phyloP scores from a whole-genome alignment of 2,329 filamentous ascomycete genomes.

The Furcasterigmium furcatum region DNA sequence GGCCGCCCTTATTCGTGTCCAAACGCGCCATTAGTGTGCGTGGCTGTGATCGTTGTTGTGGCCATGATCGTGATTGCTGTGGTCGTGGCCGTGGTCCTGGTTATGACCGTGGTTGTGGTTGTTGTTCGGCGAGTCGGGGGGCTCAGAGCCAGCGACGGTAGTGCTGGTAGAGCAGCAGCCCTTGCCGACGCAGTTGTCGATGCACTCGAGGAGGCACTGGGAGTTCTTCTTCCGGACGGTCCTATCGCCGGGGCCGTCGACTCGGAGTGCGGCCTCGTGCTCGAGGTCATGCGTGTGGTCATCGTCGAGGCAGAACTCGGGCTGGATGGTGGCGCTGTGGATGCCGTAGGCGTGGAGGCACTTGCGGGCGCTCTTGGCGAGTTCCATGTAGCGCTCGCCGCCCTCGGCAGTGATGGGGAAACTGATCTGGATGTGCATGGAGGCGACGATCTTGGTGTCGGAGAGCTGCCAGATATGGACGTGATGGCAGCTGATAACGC shows the following conservation, averaged over 20 bases:
- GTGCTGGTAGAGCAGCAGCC: slow-evolving; percentile 38
- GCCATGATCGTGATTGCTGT: slow-evolving; percentile 2
- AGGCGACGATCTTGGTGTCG: slow-evolving; percentile 90
- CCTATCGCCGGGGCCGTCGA: slow-evolving; percentile 8
- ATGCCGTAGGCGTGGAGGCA: slow-evolving; percentile 96
- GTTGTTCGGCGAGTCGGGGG: slow-evolving; percentile 21
- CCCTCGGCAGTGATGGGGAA: slow-evolving; percentile 85
- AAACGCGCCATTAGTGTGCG: slow-evolving; percentile 3
- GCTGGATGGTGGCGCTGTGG: slow-evolving; percentile 95
- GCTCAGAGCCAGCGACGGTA: slow-evolving; percentile 22
- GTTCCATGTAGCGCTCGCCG: slow-evolving; percentile 80
- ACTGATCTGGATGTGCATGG: slow-evolving; percentile 86
- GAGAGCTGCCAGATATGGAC: slow-evolving; percentile 97
- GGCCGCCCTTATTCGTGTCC: too few relatives aligned
- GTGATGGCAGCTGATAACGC: slow-evolving; percentile 89
- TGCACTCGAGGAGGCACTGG: slow-evolving; percentile 50
- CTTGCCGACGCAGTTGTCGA: slow-evolving; percentile 42
- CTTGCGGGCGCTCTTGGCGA: slow-evolving; percentile 76
- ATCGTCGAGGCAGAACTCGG: slow-evolving; percentile 69
- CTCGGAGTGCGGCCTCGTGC: slow-evolving; percentile 16
- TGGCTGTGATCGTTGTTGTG: slow-evolving; percentile 4
- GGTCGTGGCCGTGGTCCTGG: slow-evolving; percentile 29
- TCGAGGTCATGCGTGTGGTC: slow-evolving; percentile 33
- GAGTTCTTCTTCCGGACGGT: slow-evolving; percentile 19
- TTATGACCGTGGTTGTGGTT: slow-evolving; percentile 17